Conservation (phyloP, 1,284 basidiomycete genomes). For the Irpex rosettiformis region DNA sequence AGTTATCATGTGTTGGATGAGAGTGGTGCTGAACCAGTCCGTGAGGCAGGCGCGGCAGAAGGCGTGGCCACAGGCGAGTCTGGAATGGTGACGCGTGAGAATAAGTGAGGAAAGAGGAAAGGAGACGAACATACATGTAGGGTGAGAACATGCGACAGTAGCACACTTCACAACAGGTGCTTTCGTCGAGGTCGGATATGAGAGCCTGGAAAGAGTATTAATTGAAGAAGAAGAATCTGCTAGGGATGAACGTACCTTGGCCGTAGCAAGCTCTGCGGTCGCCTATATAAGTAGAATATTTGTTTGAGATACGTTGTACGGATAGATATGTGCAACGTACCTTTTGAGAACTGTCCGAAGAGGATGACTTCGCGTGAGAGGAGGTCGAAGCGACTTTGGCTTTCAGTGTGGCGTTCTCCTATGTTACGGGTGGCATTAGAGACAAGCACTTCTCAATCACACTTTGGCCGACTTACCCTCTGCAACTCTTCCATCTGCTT, state of each 20-base stretch:
- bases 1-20: conserved; percentile 42
- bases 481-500: not conserved
- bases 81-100: conserved; percentile 24
- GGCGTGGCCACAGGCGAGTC: conserved; percentile 65
- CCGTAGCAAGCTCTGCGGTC: not conserved
- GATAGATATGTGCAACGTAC: not conserved
- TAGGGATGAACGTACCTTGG: not conserved
- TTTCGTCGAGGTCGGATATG: conserved; percentile 44
- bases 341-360: too few relatives aligned
- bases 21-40: conserved; percentile 60
- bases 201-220: too few relatives aligned
- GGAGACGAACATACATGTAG: conserved; percentile 44
- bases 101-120: conserved; percentile 4
- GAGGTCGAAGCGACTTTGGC: too few relatives aligned
- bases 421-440: not conserved
- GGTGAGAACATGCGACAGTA: conserved; percentile 58
- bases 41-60: conserved; percentile 62
- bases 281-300: too few relatives aligned
- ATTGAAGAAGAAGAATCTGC: too few relatives aligned
- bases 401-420: conserved; percentile 5
- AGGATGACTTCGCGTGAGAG: too few relatives aligned
- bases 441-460: not conserved
- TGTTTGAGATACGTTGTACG: not conserved
- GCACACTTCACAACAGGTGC: conserved; percentile 61
- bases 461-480: not conserved